These are phyloP conservation scores for Tolypocladium cylindrosporum DNA, from an alignment of 2,329 filamentous ascomycete species.

Conservation along the genomic window DNA sequence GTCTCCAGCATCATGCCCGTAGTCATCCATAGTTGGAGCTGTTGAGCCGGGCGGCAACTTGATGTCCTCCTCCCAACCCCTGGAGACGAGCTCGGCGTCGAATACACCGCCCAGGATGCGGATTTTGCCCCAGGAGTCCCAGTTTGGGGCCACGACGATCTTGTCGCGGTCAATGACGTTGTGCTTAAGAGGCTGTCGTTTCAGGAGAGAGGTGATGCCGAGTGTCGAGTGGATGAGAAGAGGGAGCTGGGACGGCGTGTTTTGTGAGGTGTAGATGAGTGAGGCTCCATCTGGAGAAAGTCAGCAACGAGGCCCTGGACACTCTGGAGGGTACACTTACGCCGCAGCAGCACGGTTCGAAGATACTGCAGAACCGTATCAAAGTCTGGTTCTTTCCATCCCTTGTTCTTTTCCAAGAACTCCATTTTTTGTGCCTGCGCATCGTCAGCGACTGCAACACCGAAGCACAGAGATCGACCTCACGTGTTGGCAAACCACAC, in stretches of 20 bases:
- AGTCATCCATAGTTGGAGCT: conserved; percentile 13
- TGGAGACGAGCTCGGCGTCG: conserved; percentile 77
- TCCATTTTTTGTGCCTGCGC: conserved; percentile 78
- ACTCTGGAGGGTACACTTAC: conserved; percentile 37
- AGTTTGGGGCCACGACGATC: conserved; percentile 89
- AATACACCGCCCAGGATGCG: conserved; percentile 84
- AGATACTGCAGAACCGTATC: conserved; percentile 92
- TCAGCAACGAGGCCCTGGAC: conserved; percentile 10
- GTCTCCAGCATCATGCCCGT: conserved; percentile 6
- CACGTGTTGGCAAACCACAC: conserved; percentile 93
- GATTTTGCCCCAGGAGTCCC: conserved; percentile 98
- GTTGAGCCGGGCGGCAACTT: conserved; percentile 38
- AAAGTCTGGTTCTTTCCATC: conserved; percentile 94
- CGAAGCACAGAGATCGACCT: conserved; percentile 19
- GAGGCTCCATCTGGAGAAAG: conserved; percentile 60
- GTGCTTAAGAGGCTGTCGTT: conserved; percentile 69
- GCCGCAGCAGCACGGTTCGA: conserved; percentile 77
- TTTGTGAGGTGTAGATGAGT: conserved; percentile 74
- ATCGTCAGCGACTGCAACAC: conserved; percentile 10
- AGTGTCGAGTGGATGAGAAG: conserved; percentile 76
- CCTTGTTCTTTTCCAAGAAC: conserved; percentile 74
- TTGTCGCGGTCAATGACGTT: conserved; percentile 92
- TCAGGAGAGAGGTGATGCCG: conserved; percentile 74
- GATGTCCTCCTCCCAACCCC: conserved; percentile 78
- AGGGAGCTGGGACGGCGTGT: conserved; percentile 65